A percentile compares a stretch with the other conserved stretches of the same genome.
phyloP scores from a whole-genome alignment of 2,329 filamentous ascomycete species.

The Talaromyces atroroseus region DNA sequence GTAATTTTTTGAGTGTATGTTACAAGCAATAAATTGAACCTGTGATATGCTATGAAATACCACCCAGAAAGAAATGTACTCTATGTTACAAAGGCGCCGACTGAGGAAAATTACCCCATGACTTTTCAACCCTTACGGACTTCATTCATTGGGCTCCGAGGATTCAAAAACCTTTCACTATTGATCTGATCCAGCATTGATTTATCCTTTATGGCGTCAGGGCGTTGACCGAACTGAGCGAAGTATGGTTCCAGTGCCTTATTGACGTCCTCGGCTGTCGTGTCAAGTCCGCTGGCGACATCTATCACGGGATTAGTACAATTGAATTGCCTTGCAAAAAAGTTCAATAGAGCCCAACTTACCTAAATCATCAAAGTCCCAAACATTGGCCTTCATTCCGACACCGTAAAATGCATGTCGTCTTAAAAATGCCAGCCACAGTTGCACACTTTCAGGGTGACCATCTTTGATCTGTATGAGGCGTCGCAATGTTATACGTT shows the following conservation, averaged over 20 bases:
- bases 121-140: constrained; percentile 23
- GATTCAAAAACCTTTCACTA: constrained; percentile 32
- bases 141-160: constrained; percentile 30
- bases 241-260: constrained; percentile 37
- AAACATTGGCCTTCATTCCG: constrained; percentile 98
- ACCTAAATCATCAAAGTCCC: constrained; percentile 75
- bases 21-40: neutral
- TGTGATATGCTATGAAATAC: neutral
- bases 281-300: constrained; percentile 38
- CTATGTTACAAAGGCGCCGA: constrained; percentile 10
- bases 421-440: constrained; percentile 87
- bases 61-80: neutral
- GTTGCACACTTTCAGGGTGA: constrained; percentile 77
- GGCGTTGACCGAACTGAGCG: constrained; percentile 37
- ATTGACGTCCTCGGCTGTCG: constrained; percentile 31
- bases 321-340: constrained; percentile 6
- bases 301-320: constrained; percentile 23
- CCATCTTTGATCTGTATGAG: constrained; percentile 92
- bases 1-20: neutral
- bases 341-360: constrained; percentile 20
- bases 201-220: constrained; percentile 23
- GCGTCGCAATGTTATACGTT: constrained; percentile 77
- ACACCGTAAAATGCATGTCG: constrained; percentile 95
- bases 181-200: constrained; percentile 32
- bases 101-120: neutral